phyloP scores from a whole-genome alignment of 2,329 filamentous ascomycete species.

The Verticillium klebahnii region DNA sequence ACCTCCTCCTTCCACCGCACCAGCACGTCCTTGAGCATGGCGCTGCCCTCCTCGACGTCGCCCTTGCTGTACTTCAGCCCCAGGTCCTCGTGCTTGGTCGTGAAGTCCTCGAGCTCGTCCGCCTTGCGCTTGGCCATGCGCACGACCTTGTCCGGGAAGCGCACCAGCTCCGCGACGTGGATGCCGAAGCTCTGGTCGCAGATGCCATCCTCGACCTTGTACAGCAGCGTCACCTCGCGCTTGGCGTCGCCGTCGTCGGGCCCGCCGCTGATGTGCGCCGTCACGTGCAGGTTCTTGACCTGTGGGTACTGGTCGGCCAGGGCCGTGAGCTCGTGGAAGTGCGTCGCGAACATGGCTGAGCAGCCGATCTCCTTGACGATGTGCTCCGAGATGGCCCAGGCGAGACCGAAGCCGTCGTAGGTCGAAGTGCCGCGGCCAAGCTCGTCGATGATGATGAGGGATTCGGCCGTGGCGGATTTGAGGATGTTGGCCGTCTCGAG shows the following conservation, averaged over 20 bases:
- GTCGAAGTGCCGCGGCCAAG: constrained; percentile 94
- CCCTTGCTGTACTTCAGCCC: constrained; percentile 66
- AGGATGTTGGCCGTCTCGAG: constrained; percentile 97
- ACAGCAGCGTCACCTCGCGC: constrained; percentile 88
- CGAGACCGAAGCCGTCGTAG: constrained; percentile 97
- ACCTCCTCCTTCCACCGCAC: constrained; percentile 80
- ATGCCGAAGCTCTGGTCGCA: constrained; percentile 98
- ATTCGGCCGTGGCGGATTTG: constrained; percentile 92
- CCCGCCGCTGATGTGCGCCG: constrained; percentile 75
- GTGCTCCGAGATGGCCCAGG: constrained; percentile 98
- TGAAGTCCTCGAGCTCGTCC: constrained; percentile 96
- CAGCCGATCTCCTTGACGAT: constrained; percentile 94
- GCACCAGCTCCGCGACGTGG: constrained; percentile 93
- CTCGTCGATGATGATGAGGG: constrained; percentile 97
- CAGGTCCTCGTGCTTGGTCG: constrained; percentile 65
- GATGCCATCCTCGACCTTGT: constrained; percentile 93
- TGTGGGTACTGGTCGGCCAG: constrained; percentile 81
- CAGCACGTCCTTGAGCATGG: constrained; percentile 77
- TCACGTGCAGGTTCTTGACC: constrained; percentile 91
- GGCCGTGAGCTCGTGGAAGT: constrained; percentile 96
- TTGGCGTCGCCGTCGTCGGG: constrained; percentile 45
- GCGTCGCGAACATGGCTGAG: constrained; percentile 92
- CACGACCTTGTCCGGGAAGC: constrained; percentile 95
- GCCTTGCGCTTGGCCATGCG: constrained; percentile 99
- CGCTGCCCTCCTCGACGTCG: constrained; percentile 85